Evolutionary conservation across 2,329 filamentous ascomycete genomes (phyloP).

Genomic region (Alternaria sp.): DNA sequence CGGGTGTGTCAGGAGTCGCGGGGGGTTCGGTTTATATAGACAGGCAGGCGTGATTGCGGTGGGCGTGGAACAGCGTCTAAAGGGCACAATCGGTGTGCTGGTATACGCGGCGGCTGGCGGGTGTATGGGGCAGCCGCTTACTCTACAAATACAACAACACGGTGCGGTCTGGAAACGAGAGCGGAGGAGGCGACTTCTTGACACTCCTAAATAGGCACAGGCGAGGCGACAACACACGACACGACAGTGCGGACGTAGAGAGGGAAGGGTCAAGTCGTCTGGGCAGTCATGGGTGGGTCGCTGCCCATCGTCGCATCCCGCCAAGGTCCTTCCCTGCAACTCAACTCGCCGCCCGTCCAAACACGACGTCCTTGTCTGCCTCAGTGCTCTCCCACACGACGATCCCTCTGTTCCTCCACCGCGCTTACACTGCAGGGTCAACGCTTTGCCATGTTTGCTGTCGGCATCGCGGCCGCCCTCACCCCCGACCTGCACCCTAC

Average conservation of each 20-base stretch:
- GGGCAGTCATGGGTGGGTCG: conserved; percentile 11
- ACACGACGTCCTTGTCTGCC: not conserved
- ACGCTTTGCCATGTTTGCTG: not conserved
- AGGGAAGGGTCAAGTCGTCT: conserved; percentile 6
- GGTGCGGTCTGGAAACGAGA: not conserved
- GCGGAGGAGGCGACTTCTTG: not conserved
- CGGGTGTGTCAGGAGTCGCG: conserved; percentile 1
- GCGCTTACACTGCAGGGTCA: not conserved
- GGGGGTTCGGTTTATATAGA: not conserved
- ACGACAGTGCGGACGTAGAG: not conserved
- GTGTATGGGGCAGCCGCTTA: conserved; percentile 2
- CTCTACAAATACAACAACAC: not conserved
- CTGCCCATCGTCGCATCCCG: conserved; percentile 9
- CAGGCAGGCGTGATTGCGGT: conserved; percentile 1
- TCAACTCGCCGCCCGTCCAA: not conserved
- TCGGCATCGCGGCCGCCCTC: conserved; percentile 12
- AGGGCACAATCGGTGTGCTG: conserved; percentile 7
- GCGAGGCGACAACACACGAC: conserved; percentile 1
- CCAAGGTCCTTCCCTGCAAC: conserved; percentile 5
- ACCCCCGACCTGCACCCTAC: conserved; percentile 4
- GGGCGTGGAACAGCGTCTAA: not conserved
- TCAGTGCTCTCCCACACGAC: not conserved
- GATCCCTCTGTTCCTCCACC: not conserved
- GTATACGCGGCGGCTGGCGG: conserved; percentile 18
- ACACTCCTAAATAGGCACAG: not conserved